phyloP scores from a whole-genome alignment of 2,329 filamentous ascomycete species.

The Fusarium oligoseptatum region DNA sequence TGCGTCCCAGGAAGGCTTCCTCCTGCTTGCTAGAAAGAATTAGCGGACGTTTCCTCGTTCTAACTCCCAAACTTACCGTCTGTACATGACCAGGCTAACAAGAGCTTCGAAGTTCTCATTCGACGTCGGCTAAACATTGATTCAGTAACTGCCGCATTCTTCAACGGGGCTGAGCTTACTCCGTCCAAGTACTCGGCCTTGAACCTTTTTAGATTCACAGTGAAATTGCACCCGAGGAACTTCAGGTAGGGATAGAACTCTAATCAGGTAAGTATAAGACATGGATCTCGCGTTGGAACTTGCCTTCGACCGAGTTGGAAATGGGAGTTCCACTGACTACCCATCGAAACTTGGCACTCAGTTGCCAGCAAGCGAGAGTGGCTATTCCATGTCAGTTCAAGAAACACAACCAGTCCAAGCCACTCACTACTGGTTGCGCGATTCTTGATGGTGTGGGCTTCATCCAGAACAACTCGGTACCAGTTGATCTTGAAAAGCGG shows the following conservation, averaged over 20 bases:
- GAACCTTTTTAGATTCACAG: constrained; percentile 18
- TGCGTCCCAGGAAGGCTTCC: constrained; percentile 46
- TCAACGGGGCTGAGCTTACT: constrained; percentile 15
- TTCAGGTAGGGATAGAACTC: constrained; percentile 54
- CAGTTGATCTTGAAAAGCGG: constrained; percentile 53
- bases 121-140: constrained; percentile 12
- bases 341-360: constrained; percentile 52
- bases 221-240: constrained; percentile 46
- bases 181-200: constrained; percentile 24
- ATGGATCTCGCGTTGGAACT: neutral
- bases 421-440: constrained; percentile 49
- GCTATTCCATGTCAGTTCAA: constrained; percentile 20
- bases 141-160: neutral
- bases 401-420: rapidly evolving
- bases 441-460: constrained; percentile 70
- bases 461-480: constrained; percentile 68
- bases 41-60: neutral
- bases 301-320: constrained; percentile 50
- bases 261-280: constrained; percentile 21
- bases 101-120: constrained; percentile 38
- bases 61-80: constrained; percentile 40
- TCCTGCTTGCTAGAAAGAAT: constrained; percentile 39
- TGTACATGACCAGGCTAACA: constrained; percentile 44
- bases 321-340: constrained; percentile 54
- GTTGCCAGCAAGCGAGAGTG: constrained; percentile 38